Evolutionary conservation across 164 flowering plant genomes (phyloP).

Genomic region (Santalum album): DNA sequence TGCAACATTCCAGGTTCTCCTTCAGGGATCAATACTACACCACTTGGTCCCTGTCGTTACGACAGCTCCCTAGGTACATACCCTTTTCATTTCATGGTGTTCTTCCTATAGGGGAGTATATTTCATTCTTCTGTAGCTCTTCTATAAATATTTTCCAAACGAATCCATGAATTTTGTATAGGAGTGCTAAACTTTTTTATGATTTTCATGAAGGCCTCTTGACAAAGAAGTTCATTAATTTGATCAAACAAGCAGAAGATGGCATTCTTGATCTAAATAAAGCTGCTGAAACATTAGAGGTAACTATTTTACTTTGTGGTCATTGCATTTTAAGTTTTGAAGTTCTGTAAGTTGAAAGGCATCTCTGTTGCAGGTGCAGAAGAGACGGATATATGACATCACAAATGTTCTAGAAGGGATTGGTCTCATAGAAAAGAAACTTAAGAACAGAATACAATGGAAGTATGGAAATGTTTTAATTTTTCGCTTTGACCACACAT

Average conservation of each 20-base stretch:
- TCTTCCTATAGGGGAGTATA: no score
- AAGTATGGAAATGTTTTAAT: slow-evolving; percentile 17
- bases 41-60: slow-evolving; percentile 72
- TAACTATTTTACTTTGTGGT: background rate
- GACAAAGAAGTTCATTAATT: slow-evolving; percentile 29
- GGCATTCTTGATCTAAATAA: slow-evolving; percentile 34
- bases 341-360: background rate
- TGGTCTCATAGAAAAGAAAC: slow-evolving; percentile 35
- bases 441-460: slow-evolving; percentile 40
- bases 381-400: slow-evolving; percentile 39
- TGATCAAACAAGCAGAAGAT: slow-evolving; percentile 32
- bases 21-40: slow-evolving; percentile 47
- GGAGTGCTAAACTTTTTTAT: background rate
- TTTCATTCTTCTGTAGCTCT: no score
- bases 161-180: no score
- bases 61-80: slow-evolving; percentile 84
- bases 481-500: background rate
- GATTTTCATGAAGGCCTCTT: slow-evolving; percentile 25
- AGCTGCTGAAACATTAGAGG: slow-evolving; percentile 24
- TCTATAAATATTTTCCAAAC: no score
- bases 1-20: slow-evolving; percentile 51
- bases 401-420: slow-evolving; percentile 49
- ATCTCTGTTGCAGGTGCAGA: slow-evolving; percentile 27
- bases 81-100: no score
- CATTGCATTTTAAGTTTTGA: background rate